These are phyloP conservation scores for Casuarina cunninghamiana DNA, from an alignment of 306 rosid genomes.

Conservation along the genomic window DNA sequence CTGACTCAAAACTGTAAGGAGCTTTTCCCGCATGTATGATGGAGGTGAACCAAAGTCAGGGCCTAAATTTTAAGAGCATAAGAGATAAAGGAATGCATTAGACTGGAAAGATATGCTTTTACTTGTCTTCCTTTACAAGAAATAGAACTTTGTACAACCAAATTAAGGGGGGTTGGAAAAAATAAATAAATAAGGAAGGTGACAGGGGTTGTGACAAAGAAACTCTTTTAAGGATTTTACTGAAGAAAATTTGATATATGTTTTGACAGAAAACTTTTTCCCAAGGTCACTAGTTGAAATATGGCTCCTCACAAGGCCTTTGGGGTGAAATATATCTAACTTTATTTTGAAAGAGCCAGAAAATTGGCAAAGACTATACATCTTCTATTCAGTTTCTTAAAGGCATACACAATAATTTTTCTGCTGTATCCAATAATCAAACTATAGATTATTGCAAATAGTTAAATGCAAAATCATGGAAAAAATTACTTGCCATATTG, in stretches of 20 bases:
- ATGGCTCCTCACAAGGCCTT: background rate
- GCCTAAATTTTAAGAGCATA: constrained; percentile 50
- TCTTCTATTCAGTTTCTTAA: background rate
- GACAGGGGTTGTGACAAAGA: constrained; percentile 1
- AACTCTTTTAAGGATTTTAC: background rate
- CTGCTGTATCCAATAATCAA: background rate
- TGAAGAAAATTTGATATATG: background rate
- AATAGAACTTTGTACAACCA: background rate
- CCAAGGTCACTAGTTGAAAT: background rate
- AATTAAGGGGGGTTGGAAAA: background rate
- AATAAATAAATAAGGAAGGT: background rate
- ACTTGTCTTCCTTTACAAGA: background rate
- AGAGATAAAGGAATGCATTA: constrained; percentile 22
- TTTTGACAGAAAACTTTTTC: background rate
- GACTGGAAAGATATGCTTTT: background rate
- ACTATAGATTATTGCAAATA: background rate
- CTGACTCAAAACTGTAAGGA: constrained; percentile 69
- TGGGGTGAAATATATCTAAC: background rate
- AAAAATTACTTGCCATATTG: constrained; percentile 56
- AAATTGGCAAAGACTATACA: background rate
- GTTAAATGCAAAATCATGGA: constrained; percentile 19
- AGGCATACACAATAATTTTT: background rate
- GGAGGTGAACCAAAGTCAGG: constrained; percentile 89
- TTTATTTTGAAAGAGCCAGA: background rate
- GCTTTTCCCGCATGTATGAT: constrained; percentile 68